Evolutionary conservation across 2,329 filamentous ascomycete species (phyloP).

Genomic region (Coniochaeta sp.): DNA sequence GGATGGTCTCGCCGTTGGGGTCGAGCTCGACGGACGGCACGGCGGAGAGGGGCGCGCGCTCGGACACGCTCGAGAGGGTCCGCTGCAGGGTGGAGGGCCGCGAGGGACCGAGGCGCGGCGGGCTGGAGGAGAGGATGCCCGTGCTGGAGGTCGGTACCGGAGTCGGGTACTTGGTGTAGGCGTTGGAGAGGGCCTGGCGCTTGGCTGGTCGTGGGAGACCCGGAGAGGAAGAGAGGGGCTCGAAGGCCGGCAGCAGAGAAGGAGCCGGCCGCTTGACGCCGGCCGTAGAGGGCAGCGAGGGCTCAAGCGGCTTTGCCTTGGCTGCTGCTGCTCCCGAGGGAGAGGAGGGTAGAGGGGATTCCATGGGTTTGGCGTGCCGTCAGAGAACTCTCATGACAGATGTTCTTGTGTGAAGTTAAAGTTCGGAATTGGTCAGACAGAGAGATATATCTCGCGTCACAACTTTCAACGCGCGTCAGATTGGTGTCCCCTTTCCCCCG

Average conservation of each 20-base stretch:
- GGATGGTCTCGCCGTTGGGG: constrained; percentile 70
- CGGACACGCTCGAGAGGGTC: constrained; percentile 58
- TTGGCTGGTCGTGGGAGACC: constrained; percentile 62
- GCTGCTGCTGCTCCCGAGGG: constrained; percentile 16
- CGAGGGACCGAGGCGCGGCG: constrained; percentile 44
- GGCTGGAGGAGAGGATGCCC: constrained; percentile 82
- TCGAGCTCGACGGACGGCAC: constrained; percentile 78
- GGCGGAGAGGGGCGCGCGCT: constrained; percentile 74
- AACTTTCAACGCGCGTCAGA: background rate
- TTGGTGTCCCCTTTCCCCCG: background rate
- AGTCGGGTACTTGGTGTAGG: constrained; percentile 74
- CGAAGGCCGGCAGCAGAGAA: constrained; percentile 69
- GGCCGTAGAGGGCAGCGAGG: constrained; percentile 26
- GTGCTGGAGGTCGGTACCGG: constrained; percentile 92
- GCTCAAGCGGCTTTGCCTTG: constrained; percentile 22
- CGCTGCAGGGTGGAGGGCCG: constrained; percentile 49
- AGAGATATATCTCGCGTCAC: background rate
- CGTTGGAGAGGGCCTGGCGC: constrained; percentile 50
- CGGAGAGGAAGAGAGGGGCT: constrained; percentile 72
- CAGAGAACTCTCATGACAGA: constrained; percentile 1
- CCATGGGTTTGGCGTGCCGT: constrained; percentile 3
- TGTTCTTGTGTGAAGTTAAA: background rate
- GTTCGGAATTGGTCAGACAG: background rate
- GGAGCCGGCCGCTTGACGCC: constrained; percentile 57
- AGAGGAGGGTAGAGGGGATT: constrained; percentile 23